These are phyloP conservation scores for Diaporthe citri DNA, from an alignment of 2,329 filamentous ascomycete species.

Conservation along the genomic window DNA sequence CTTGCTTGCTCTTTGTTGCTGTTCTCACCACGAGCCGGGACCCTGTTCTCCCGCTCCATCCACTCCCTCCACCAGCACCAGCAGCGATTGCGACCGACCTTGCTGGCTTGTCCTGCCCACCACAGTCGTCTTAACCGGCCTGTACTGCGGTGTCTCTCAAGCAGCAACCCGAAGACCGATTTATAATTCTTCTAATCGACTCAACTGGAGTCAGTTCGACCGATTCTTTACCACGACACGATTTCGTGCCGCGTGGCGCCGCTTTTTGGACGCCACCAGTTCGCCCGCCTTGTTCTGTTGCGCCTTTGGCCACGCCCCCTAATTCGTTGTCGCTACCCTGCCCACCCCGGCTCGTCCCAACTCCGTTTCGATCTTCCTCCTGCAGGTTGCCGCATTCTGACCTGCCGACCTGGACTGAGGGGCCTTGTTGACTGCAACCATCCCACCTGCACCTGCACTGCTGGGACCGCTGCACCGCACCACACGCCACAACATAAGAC, in stretches of 20 bases:
- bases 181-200: conserved; percentile 33
- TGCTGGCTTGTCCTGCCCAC: conserved; percentile 4
- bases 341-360: conserved; percentile 25
- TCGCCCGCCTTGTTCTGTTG: not conserved
- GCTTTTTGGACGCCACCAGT: conserved; percentile 7
- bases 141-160: conserved; percentile 33
- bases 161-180: conserved; percentile 7
- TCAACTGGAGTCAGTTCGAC: not conserved
- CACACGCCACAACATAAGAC: conserved; percentile 18
- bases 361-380: conserved; percentile 11
- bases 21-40: conserved; percentile 27
- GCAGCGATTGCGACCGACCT: conserved; percentile 16
- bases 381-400: conserved; percentile 15
- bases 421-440: conserved; percentile 29
- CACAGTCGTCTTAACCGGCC: conserved; percentile 41
- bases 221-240: conserved; percentile 13
- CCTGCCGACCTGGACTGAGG: conserved; percentile 22
- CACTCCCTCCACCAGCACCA: conserved; percentile 9
- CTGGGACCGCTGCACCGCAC: conserved; percentile 12
- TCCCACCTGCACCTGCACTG: conserved; percentile 14
- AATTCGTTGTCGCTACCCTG: conserved; percentile 26
- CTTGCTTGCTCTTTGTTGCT: conserved; percentile 15
- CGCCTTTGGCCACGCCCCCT: conserved; percentile 2
- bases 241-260: conserved; percentile 1
- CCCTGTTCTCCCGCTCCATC: conserved; percentile 28